phyloP scores from a whole-genome alignment of 2,329 filamentous ascomycete species.

The Aspergillus carbonarius region DNA sequence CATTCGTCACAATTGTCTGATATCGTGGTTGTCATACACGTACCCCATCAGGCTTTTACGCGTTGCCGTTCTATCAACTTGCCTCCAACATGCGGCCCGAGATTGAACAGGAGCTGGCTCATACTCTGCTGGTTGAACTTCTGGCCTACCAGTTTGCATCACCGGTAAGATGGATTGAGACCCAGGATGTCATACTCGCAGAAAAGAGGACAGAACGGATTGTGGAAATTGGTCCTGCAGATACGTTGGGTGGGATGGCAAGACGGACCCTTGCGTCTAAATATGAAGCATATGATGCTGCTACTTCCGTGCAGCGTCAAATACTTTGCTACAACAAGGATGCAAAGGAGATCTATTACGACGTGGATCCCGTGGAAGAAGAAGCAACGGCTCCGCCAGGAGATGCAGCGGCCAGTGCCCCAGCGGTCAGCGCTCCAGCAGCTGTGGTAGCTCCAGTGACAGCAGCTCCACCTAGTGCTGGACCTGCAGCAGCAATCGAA shows the following conservation, averaged over 20 bases:
- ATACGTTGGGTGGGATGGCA: conserved; percentile 96
- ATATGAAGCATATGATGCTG: conserved; percentile 98
- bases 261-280: conserved; percentile 93
- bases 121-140: conserved; percentile 97
- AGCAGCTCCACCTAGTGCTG: conserved; percentile 66
- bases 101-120: conserved; percentile 97
- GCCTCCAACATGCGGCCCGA: conserved; percentile 82
- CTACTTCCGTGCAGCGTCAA: conserved; percentile 92
- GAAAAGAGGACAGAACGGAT: conserved; percentile 96
- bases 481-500: conserved; percentile 80
- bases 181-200: conserved; percentile 97
- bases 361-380: conserved; percentile 91
- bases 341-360: conserved; percentile 98
- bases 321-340: conserved; percentile 99
- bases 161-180: conserved; percentile 99
- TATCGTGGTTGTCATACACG: background rate
- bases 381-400: conserved; percentile 62
- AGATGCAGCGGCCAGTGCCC: conserved; percentile 40
- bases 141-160: conserved; percentile 99
- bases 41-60: background rate
- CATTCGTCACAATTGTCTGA: background rate
- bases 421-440: conserved; percentile 47
- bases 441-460: conserved; percentile 56
- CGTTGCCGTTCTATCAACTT: conserved; percentile 19
- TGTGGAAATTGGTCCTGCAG: conserved; percentile 94